Percentiles rank a stretch among this genome's conserved stretches.
Evolutionary conservation across 2,329 filamentous ascomycete genomes (phyloP).

Genomic region (Epichloe festucae): DNA sequence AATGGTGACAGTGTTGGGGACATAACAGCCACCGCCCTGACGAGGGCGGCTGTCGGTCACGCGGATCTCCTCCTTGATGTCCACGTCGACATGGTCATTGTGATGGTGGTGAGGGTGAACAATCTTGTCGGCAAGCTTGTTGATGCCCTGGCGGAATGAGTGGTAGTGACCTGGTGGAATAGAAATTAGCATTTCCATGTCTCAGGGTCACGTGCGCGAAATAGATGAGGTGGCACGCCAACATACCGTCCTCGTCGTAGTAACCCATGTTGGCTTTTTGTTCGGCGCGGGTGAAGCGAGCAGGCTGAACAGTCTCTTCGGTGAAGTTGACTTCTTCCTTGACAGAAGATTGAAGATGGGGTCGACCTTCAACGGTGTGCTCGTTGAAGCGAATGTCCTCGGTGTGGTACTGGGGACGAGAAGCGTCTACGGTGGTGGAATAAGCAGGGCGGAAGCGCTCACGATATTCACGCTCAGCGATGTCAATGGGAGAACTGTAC

Average conservation of each 20-base stretch:
- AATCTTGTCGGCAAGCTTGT: conserved; percentile 45
- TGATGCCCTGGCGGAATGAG: conserved; percentile 41
- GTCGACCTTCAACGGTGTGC: conserved; percentile 24
- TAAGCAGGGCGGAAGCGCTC: conserved; percentile 43
- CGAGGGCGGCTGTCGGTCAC: conserved; percentile 16
- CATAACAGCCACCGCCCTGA: conserved; percentile 18
- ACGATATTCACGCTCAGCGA: conserved; percentile 54
- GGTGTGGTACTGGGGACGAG: conserved; percentile 20
- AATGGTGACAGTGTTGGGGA: conserved; percentile 86
- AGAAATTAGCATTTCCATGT: conserved; percentile 7
- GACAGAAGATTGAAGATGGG: conserved; percentile 29
- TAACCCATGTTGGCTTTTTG: conserved; percentile 49
- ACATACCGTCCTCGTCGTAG: conserved; percentile 50
- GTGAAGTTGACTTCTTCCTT: conserved; percentile 45
- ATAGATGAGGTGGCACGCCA: neutral
- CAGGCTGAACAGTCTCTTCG: conserved; percentile 53
- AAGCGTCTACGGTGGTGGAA: conserved; percentile 22
- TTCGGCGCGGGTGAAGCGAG: conserved; percentile 27
- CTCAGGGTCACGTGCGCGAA: conserved; percentile 3
- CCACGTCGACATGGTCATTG: conserved; percentile 35
- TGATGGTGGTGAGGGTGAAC: conserved; percentile 31
- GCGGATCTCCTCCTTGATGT: conserved; percentile 21
- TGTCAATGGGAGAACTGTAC: conserved; percentile 42
- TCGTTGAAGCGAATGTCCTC: conserved; percentile 18
- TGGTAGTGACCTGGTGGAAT: conserved; percentile 41